Conservation (phyloP, 148 eudicot species). For the Rhododendron simsii region DNA sequence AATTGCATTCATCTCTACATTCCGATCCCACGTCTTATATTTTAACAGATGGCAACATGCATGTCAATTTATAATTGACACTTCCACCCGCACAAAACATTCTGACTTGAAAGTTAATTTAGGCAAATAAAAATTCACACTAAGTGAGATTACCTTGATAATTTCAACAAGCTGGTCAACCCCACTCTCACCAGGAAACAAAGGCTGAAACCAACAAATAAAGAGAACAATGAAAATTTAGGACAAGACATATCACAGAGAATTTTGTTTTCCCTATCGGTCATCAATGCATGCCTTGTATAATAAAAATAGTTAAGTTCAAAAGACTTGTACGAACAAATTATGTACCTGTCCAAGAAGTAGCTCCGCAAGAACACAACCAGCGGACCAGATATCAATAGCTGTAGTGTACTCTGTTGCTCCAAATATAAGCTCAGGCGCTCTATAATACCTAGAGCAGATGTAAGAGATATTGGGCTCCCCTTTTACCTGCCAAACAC, state of each 20-base stretch:
- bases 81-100: neutral
- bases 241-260: neutral
- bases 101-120: neutral
- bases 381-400: conserved; percentile 91
- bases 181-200: conserved; percentile 90
- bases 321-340: neutral
- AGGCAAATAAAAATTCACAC: neutral
- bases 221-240: neutral
- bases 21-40: neutral
- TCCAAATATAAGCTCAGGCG: conserved; percentile 95
- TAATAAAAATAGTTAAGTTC: neutral
- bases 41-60: neutral
- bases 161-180: conserved; percentile 95
- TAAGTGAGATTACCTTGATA: conserved; percentile 56
- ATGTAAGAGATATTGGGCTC: conserved; percentile 95
- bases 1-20: neutral
- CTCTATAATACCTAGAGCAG: conserved; percentile 94
- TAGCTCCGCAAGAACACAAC: conserved; percentile 90
- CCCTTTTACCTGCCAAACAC: conserved; percentile 67
- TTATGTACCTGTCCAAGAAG: conserved; percentile 75
- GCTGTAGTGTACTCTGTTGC: conserved; percentile 92
- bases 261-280: neutral
- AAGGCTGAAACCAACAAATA: conserved; percentile 48
- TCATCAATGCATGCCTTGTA: neutral
- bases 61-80: neutral